Evolutionary conservation across 257 asterid genomes (phyloP).

Genomic region (Rubia yunnanensis): DNA sequence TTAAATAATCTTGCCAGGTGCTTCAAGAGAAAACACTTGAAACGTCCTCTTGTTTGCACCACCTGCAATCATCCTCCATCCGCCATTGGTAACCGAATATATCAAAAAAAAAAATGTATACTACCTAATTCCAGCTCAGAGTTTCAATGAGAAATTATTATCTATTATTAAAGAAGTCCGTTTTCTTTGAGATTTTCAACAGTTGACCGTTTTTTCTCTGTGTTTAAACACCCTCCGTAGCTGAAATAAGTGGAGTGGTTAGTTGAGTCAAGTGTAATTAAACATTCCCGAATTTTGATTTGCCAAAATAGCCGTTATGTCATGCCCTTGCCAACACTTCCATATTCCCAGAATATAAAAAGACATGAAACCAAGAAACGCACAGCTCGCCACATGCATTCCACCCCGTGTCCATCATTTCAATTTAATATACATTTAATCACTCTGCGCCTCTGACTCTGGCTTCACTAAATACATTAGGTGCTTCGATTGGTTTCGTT

Average conservation of each 20-base stretch:
- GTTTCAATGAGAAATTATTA: no score
- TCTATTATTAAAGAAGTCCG: neutral
- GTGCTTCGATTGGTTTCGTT: neutral
- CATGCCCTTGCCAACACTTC: slow-evolving; percentile 1
- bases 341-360: neutral
- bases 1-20: no score
- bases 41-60: no score
- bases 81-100: no score
- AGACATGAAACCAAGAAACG: neutral
- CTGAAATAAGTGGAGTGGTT: neutral
- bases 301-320: slow-evolving; percentile 9
- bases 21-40: no score
- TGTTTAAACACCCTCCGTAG: neutral
- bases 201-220: no score
- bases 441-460: neutral
- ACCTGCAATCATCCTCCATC: no score
- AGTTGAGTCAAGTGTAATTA: neutral
- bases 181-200: no score
- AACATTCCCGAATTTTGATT: neutral
- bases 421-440: neutral
- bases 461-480: neutral
- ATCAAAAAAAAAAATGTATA: no score
- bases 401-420: neutral
- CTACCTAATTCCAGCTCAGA: neutral
- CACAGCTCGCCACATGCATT: slow-evolving; percentile 9